Conservation (phyloP, 768 basidiomycete genomes). For the Suillus fuscotomentosus region DNA sequence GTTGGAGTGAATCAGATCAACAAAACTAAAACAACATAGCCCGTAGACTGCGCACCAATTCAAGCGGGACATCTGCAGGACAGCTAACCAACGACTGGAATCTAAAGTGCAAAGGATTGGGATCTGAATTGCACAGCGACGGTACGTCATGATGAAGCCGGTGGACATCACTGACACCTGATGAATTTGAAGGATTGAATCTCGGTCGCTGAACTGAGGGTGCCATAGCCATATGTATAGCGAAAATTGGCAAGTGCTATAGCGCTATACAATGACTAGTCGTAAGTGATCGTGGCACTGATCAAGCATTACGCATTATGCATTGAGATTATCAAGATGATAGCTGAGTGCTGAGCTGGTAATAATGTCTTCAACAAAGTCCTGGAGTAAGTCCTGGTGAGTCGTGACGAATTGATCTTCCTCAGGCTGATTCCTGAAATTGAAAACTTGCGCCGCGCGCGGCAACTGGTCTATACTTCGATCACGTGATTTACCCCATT, state of each 20-base stretch:
- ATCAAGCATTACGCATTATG: not conserved
- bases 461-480: too few species aligned
- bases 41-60: slow-evolving; percentile 32
- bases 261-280: not conserved
- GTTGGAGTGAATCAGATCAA: slow-evolving; percentile 2
- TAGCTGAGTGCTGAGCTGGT: not conserved
- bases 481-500: too few species aligned
- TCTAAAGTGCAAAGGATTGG: not conserved
- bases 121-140: not conserved
- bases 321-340: not conserved
- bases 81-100: slow-evolving; percentile 37
- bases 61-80: slow-evolving; percentile 39
- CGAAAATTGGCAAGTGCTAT: not conserved
- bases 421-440: not conserved
- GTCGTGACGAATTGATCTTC: not conserved
- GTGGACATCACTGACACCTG: not conserved
- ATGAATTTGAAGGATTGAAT: slow-evolving; percentile 19
- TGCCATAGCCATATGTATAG: slow-evolving; percentile 27
- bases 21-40: not conserved
- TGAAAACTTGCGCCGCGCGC: not conserved
- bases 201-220: slow-evolving; percentile 17
- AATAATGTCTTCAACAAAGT: not conserved
- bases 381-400: not conserved
- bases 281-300: not conserved
- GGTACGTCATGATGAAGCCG: not conserved